phyloP scores from a whole-genome alignment of 2,329 filamentous ascomycete genomes.

The Fusarium tjaetaba region DNA sequence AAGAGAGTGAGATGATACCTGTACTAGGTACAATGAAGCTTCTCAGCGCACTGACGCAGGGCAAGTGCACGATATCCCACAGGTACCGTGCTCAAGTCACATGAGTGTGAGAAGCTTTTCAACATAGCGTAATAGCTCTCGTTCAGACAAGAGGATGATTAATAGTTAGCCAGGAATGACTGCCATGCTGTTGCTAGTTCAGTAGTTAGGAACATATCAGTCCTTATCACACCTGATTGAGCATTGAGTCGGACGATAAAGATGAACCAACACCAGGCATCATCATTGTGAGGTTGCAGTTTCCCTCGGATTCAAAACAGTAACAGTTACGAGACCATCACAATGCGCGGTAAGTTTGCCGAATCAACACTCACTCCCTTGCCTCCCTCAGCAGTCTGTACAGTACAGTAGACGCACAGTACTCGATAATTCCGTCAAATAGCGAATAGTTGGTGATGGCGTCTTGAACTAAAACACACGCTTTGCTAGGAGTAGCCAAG shows the following conservation, averaged over 20 bases:
- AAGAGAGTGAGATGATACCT: background rate
- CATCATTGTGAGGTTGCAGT: constrained; percentile 3
- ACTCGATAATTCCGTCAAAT: constrained; percentile 6
- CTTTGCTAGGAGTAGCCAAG: constrained; percentile 26
- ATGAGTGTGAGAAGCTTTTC: background rate
- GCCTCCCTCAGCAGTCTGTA: background rate
- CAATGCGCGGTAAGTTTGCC: background rate
- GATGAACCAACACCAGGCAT: constrained; percentile 6
- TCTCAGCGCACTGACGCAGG: background rate
- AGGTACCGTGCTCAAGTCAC: background rate
- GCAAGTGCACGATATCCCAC: background rate
- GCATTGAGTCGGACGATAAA: background rate
- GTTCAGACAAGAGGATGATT: background rate
- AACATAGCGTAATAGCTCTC: background rate
- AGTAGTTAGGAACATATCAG: background rate
- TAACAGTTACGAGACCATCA: background rate
- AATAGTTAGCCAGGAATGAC: background rate
- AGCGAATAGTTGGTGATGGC: constrained; percentile 16
- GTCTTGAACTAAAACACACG: constrained; percentile 34
- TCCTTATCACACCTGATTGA: background rate
- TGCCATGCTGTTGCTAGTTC: background rate
- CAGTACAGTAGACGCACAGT: constrained; percentile 22
- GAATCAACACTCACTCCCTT: constrained; percentile 25
- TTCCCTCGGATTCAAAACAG: constrained; percentile 2
- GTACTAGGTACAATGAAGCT: constrained; percentile 3